A percentile compares a stretch with the other conserved stretches of the same genome.
Conservation (phyloP, 2,329 filamentous ascomycete species). For the Scedosporium dehoogii region DNA sequence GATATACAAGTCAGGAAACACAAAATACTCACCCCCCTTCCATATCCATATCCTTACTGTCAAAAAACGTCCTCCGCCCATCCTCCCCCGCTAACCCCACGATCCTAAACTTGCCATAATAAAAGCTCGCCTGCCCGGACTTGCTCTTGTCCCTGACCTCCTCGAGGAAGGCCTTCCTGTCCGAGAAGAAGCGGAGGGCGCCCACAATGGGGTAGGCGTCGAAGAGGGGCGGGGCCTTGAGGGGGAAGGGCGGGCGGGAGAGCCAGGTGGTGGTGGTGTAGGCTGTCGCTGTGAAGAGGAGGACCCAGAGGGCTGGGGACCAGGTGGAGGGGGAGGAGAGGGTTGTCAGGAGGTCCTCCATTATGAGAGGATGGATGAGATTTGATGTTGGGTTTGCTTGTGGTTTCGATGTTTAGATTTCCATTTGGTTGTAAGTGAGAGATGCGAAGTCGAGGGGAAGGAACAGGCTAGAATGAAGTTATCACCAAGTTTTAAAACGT, state of each 20-base stretch:
- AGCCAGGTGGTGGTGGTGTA: background rate
- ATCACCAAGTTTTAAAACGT: too few species aligned
- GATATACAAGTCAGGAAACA: background rate
- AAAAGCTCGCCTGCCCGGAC: constrained; percentile 38
- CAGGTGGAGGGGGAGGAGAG: background rate
- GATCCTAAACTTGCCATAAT: constrained; percentile 32
- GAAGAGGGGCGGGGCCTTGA: constrained; percentile 3
- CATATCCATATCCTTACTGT: constrained; percentile 32
- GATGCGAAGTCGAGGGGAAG: too few species aligned
- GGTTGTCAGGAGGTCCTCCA: background rate
- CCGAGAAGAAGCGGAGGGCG: constrained; percentile 26
- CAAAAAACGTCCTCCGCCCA: constrained; percentile 32
- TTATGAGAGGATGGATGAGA: background rate
- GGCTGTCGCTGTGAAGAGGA: background rate
- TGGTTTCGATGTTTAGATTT: background rate
- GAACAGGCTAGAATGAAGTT: too few species aligned
- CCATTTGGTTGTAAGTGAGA: too few species aligned
- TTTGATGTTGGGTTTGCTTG: background rate
- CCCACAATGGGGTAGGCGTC: constrained; percentile 1
- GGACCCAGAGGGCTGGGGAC: background rate
- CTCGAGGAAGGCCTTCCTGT: constrained; percentile 32
- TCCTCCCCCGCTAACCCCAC: constrained; percentile 33
- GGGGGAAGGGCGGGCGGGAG: constrained; percentile 1
- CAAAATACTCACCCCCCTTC: constrained; percentile 23
- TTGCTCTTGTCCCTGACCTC: constrained; percentile 18